These are phyloP conservation scores for Lojkania enalia DNA, from an alignment of 2,329 filamentous ascomycete species.

Conservation along the genomic window DNA sequence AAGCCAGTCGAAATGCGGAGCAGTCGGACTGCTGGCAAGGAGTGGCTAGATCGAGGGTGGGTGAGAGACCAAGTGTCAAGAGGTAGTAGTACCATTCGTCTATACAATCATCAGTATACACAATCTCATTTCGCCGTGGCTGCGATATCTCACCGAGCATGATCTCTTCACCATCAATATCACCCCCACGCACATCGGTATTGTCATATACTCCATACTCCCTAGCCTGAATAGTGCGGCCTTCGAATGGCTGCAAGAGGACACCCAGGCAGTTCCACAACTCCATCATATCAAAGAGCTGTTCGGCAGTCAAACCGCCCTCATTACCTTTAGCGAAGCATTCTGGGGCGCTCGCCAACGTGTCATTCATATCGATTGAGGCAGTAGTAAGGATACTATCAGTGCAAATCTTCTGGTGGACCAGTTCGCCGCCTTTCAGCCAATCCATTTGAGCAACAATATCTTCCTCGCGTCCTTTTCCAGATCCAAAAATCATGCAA, in stretches of 20 bases:
- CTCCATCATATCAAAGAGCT: constrained; percentile 67
- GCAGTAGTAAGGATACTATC: constrained; percentile 54
- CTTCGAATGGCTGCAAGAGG: constrained; percentile 60
- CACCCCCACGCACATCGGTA: constrained; percentile 50
- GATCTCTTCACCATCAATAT: constrained; percentile 56
- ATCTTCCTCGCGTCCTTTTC: constrained; percentile 62
- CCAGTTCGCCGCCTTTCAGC: constrained; percentile 61
- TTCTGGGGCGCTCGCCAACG: constrained; percentile 59
- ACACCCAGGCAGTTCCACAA: constrained; percentile 64
- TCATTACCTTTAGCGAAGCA: constrained; percentile 62
- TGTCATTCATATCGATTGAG: constrained; percentile 55
- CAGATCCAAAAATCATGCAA: constrained; percentile 64
- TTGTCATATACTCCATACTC: constrained; percentile 59
- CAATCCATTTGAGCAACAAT: constrained; percentile 64
- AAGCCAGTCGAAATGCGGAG: constrained; percentile 57
- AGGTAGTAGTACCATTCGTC: constrained; percentile 66
- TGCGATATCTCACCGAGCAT: constrained; percentile 60
- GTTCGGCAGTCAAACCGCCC: constrained; percentile 56
- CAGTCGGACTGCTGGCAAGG: constrained; percentile 40
- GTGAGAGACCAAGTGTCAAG: constrained; percentile 61
- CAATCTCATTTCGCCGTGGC: too few relatives aligned
- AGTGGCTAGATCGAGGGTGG: constrained; percentile 56
- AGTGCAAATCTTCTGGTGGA: constrained; percentile 51
- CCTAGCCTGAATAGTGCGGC: constrained; percentile 58
- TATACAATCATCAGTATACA: constrained; percentile 29